Evolutionary conservation across 1,284 basidiomycete species (phyloP), one percentile per base, ranked within the genome.

Genomic region (Trichosporon asahii): DNA sequence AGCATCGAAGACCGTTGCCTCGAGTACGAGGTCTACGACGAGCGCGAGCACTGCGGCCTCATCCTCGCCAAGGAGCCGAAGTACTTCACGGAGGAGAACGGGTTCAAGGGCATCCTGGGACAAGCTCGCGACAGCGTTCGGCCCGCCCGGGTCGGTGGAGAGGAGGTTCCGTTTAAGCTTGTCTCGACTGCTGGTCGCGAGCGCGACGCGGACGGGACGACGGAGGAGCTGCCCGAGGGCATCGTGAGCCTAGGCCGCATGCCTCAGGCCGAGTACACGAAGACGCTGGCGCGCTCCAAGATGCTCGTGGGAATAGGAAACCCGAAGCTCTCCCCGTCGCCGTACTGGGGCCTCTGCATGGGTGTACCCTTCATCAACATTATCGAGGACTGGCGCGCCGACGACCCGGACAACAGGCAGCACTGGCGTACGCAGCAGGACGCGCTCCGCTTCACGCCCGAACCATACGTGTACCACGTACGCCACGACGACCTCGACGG

Each of bases 291-390:
- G 2, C 29, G 55, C 1, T 70, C 68, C 67, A 75, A 75, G 60
- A 57, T 68, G 29, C 63, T 72, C 18, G 29, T 73, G 14, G 72
- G 72, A 0, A 68, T 72, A 27, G 72, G 72, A 14, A 8, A 29
- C 11, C 72, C 72, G 2, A 11, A 25, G 9, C 65, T 71, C 7
- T 70, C 67, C 1, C 72, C 72, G 12, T 73, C 72, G 4, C 72
- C 84, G 0, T 85, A 83, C 73, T 84, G 85, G 65, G 84, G 82
- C 1, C 74, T 86, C 9, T 85, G 85, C 49, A 71, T 85, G 29
- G 84, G 84, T 6, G 80, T 85, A 14, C 84, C 84, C 9, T 85
- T 85, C 74, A 82, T 85, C 73, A 85, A 85, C 72, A 80, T 81
- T 0, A 73, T 84, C 53, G 14, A 65, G 12, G 53, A 75, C 25